Percentiles rank a stretch among this genome's conserved stretches.
These are phyloP conservation scores for Daucus carota DNA, from an alignment of 129 eudicot species.

Conservation along the genomic window DH1_v3.0 NC_030383.2:56811001-56811500, in stretches of 20 bases:
- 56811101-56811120: conserved; percentile 45
- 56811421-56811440: conserved; percentile 20
- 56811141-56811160: conserved; percentile 14
- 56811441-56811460: conserved; percentile 17
- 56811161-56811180: conserved; percentile 83
- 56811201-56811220: conserved; percentile 79
- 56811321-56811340: conserved; percentile 42
- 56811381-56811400: conserved; percentile 29
- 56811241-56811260: conserved; percentile 38
- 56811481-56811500: conserved; percentile 31
- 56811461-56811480: conserved; percentile 21
- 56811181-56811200: conserved; percentile 73
- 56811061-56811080: conserved; percentile 73
- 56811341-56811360: conserved; percentile 54
- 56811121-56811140: conserved; percentile 36
- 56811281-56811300: conserved; percentile 49
- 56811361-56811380: conserved; percentile 27
- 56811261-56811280: conserved; percentile 37
- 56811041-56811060: conserved; percentile 36
- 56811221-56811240: conserved; percentile 51
- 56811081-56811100: conserved; percentile 84
- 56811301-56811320: conserved; percentile 55
- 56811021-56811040: conserved; percentile 82
- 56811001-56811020: conserved; percentile 89
- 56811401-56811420: conserved; percentile 27